Percentiles rank a stretch among this genome's conserved stretches.
Evolutionary conservation across 345 rosid genomes (phyloP).

Genomic region (Populus tremula): DNA sequence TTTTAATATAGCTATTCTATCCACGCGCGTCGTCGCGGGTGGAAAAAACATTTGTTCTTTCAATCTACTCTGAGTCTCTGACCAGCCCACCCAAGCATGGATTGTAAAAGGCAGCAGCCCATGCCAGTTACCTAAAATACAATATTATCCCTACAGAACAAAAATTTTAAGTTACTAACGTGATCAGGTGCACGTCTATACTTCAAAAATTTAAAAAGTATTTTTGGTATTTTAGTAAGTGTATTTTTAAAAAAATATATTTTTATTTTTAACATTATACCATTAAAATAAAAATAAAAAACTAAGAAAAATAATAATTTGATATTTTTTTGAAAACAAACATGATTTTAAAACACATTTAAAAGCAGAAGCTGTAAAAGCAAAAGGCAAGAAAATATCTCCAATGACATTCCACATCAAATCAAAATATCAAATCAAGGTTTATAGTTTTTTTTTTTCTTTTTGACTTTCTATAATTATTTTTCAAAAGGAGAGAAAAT

Average conservation of each 20-base stretch:
- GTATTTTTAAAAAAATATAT: no score
- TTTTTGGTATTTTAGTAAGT: no score
- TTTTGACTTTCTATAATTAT: neutral
- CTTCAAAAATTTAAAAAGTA: no score
- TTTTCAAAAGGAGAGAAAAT: neutral
- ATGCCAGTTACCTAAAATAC: neutral
- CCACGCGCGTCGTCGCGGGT: constrained; percentile 3
- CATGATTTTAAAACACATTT: no score
- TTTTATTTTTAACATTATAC: no score
- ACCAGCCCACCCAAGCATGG: neutral
- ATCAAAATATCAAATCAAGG: neutral
- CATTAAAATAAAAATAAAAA: no score
- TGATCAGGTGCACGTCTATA: no score
- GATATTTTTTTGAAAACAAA: no score
- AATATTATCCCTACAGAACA: neutral
- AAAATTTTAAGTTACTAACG: neutral
- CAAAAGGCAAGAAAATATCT: neutral
- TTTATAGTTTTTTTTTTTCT: neutral
- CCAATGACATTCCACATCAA: neutral
- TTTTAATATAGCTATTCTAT: neutral
- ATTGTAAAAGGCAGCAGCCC: neutral
- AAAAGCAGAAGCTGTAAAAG: neutral
- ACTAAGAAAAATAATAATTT: no score
- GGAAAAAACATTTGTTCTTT: neutral
- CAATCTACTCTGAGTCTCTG: neutral